These are phyloP conservation scores for Polyporus arcularius DNA, from an alignment of 768 basidiomycete species.

Conservation along the genomic window DNA sequence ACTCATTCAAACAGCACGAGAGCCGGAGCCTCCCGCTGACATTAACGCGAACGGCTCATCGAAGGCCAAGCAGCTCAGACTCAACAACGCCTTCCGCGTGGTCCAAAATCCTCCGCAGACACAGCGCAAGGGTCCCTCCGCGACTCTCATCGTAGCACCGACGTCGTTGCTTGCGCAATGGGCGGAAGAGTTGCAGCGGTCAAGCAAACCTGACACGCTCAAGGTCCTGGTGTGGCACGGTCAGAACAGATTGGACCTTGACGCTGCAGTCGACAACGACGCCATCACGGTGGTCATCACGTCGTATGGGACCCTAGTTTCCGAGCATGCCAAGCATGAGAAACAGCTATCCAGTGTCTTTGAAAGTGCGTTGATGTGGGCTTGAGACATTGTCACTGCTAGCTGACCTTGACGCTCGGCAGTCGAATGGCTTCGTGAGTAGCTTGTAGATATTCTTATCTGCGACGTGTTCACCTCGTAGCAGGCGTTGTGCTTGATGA, in stretches of 20 bases:
- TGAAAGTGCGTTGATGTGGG: constrained; percentile 51
- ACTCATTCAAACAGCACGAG: constrained; percentile 78
- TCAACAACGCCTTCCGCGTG: constrained; percentile 64
- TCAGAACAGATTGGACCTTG: constrained; percentile 76
- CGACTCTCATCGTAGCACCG: constrained; percentile 90
- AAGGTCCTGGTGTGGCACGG: constrained; percentile 85
- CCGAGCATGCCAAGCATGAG: constrained; percentile 77
- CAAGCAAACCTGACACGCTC: constrained; percentile 68
- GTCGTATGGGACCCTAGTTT: constrained; percentile 89
- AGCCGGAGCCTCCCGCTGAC: constrained; percentile 36
- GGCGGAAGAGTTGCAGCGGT: constrained; percentile 89
- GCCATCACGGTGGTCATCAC: constrained; percentile 84
- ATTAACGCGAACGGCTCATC: constrained; percentile 27
- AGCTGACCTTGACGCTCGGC: neutral
- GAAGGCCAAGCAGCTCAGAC: constrained; percentile 58
- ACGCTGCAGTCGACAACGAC: constrained; percentile 56
- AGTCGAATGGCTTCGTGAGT: constrained; percentile 75
- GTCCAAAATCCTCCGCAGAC: constrained; percentile 23
- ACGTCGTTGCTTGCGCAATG: constrained; percentile 91
- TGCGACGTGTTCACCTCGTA: neutral
- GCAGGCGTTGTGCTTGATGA: constrained; percentile 78
- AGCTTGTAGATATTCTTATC: neutral
- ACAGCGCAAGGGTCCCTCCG: constrained; percentile 45
- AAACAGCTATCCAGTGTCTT: constrained; percentile 69
- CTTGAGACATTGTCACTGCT: neutral